Conservation (phyloP, 2,329 filamentous ascomycete species). For the Thyridium curvatum region DNA sequence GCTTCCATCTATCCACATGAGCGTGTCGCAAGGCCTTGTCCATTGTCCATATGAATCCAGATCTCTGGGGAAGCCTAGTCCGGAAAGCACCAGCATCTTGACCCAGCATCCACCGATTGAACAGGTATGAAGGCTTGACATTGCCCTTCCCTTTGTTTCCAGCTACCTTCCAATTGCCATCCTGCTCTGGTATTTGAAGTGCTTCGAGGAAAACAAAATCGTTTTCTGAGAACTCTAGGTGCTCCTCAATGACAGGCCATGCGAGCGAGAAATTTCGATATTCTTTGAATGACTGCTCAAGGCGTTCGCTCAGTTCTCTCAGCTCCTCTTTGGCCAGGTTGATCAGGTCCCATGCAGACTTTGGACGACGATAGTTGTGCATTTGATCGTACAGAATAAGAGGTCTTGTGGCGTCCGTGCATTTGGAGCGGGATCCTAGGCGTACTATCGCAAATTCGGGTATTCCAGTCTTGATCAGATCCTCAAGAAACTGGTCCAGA, state of each 20-base stretch:
- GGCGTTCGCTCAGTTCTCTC: constrained; percentile 1
- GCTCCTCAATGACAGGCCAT: constrained; percentile 26
- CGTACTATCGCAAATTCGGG: constrained; percentile 44
- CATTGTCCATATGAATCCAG: constrained; percentile 46
- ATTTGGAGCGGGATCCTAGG: constrained; percentile 58
- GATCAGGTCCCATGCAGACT: constrained; percentile 33
- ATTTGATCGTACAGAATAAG: constrained; percentile 40
- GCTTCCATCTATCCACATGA: constrained; percentile 34
- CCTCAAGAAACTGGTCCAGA: constrained; percentile 58
- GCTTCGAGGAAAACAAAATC: constrained; percentile 48
- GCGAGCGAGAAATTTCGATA: constrained; percentile 7
- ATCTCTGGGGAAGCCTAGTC: constrained; percentile 16
- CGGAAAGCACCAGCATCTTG: constrained; percentile 36
- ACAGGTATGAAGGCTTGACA: constrained; percentile 41
- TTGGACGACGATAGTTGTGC: constrained; percentile 20
- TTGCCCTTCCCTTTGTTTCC: constrained; percentile 34
- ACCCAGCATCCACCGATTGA: constrained; percentile 45
- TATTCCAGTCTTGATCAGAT: constrained; percentile 56
- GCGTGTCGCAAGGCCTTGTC: constrained; percentile 22
- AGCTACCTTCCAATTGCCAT: constrained; percentile 38
- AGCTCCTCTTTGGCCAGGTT: constrained; percentile 26
- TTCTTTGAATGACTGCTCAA: constrained; percentile 10
- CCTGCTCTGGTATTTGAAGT: constrained; percentile 40
- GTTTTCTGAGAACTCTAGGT: constrained; percentile 44
- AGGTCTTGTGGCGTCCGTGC: constrained; percentile 35